A percentile compares a stretch with the other conserved stretches of the same genome.
Evolutionary conservation across 768 basidiomycete genomes (phyloP).

Genomic region (Leccinum subgranulosum): DNA sequence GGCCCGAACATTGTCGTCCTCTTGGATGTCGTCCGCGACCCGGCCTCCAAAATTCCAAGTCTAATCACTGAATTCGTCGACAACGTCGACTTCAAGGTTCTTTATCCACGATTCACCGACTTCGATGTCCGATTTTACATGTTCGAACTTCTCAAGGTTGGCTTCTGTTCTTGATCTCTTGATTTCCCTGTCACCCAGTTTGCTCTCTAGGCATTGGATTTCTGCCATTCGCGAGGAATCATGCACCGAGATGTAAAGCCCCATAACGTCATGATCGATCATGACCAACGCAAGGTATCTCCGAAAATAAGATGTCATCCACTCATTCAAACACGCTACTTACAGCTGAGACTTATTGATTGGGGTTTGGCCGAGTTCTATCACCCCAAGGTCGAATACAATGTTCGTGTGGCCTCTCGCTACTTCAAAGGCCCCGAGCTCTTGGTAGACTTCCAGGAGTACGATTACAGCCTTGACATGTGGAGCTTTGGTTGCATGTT

Average conservation of each 20-base stretch:
- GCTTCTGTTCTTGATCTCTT: slow-evolving; percentile 10
- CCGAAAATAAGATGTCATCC: slow-evolving; percentile 6
- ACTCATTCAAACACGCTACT: slow-evolving; percentile 10
- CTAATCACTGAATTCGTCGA: slow-evolving; percentile 97
- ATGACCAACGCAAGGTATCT: slow-evolving; percentile 87
- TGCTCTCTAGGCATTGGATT: slow-evolving; percentile 77
- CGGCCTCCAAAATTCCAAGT: slow-evolving; percentile 94
- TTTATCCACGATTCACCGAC: slow-evolving; percentile 95
- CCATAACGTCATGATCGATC: slow-evolving; percentile 99
- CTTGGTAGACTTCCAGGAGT: slow-evolving; percentile 96
- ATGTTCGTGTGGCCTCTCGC: slow-evolving; percentile 93
- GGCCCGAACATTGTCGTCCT: slow-evolving; percentile 94
- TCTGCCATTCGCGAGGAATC: slow-evolving; percentile 97
- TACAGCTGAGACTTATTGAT: slow-evolving; percentile 90
- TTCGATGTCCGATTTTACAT: slow-evolving; percentile 96
- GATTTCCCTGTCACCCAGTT: not conserved
- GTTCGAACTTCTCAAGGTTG: slow-evolving; percentile 89
- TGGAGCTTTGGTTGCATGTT: slow-evolving; percentile 99
- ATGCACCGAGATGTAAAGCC: slow-evolving; percentile 99
- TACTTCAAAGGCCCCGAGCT: slow-evolving; percentile 99
- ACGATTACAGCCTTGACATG: slow-evolving; percentile 97
- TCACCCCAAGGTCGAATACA: slow-evolving; percentile 96
- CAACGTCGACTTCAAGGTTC: slow-evolving; percentile 95
- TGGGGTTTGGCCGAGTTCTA: slow-evolving; percentile 99
- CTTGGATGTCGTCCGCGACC: slow-evolving; percentile 94